These are phyloP conservation scores for Vickermania spadyakhi DNA, from an alignment of 208 protist species.

Conservation along the genomic window DNA sequence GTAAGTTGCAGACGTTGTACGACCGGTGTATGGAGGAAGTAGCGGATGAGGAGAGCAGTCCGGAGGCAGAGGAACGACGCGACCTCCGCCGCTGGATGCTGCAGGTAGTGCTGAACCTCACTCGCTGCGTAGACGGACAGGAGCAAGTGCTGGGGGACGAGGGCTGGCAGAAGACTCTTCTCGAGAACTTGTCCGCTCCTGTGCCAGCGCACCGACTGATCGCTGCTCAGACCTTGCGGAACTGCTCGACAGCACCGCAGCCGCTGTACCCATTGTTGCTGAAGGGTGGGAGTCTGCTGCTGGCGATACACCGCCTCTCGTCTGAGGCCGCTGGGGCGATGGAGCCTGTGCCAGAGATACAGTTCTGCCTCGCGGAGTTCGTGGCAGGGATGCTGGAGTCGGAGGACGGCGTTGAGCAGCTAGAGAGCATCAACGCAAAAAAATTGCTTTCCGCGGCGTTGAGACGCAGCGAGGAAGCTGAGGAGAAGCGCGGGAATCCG, in stretches of 20 bases:
- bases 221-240: slow-evolving; percentile 65
- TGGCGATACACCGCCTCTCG: slow-evolving; percentile 34
- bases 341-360: slow-evolving; percentile 19
- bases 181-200: slow-evolving; percentile 21
- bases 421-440: slow-evolving; percentile 78
- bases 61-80: slow-evolving; percentile 13
- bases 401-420: slow-evolving; percentile 49
- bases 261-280: slow-evolving; percentile 32
- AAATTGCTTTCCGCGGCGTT: slow-evolving; percentile 32
- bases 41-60: background rate
- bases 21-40: slow-evolving; percentile 7
- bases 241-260: slow-evolving; percentile 49
- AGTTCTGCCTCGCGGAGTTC: slow-evolving; percentile 54
- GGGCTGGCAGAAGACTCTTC: slow-evolving; percentile 46
- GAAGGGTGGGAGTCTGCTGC: slow-evolving; percentile 27
- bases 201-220: slow-evolving; percentile 46
- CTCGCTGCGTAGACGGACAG: slow-evolving; percentile 58
- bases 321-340: slow-evolving; percentile 11
- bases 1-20: slow-evolving; percentile 60
- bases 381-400: slow-evolving; percentile 46
- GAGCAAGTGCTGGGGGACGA: slow-evolving; percentile 63
- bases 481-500: slow-evolving; percentile 4
- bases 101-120: slow-evolving; percentile 74
- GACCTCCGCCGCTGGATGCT: slow-evolving; percentile 69
- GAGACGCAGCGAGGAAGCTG: slow-evolving; percentile 7